Conservation (phyloP, 1,284 basidiomycete genomes). For the Leccinum angustisporum region DNA sequence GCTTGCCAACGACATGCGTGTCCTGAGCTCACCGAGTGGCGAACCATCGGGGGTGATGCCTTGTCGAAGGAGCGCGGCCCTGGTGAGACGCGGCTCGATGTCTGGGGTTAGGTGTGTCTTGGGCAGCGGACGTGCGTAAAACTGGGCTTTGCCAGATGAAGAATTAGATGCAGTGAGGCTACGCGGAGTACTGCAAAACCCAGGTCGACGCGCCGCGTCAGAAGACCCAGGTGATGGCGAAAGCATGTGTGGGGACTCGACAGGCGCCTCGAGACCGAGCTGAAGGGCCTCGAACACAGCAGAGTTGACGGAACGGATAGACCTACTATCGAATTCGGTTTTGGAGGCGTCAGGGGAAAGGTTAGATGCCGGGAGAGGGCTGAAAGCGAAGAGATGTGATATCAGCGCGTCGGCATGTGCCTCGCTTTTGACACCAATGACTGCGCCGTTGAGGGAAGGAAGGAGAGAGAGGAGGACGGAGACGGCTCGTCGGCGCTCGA, state of each 20-base stretch:
- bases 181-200: slow-evolving; percentile 19
- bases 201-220: slow-evolving; percentile 21
- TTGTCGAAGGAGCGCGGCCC: slow-evolving; percentile 73
- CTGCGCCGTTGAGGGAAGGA: slow-evolving; percentile 65
- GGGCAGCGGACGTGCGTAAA: slow-evolving; percentile 74
- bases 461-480: slow-evolving; percentile 75
- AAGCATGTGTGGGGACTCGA: slow-evolving; percentile 43
- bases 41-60: slow-evolving; percentile 43
- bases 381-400: slow-evolving; percentile 70
- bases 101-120: slow-evolving; percentile 58
- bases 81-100: slow-evolving; percentile 76
- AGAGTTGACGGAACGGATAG: slow-evolving; percentile 48
- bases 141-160: slow-evolving; percentile 48
- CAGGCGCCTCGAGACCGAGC: slow-evolving; percentile 39
- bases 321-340: slow-evolving; percentile 37
- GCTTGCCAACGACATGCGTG: slow-evolving; percentile 35
- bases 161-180: slow-evolving; percentile 22
- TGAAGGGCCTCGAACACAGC: slow-evolving; percentile 47
- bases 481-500: slow-evolving; percentile 74
- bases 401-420: slow-evolving; percentile 74
- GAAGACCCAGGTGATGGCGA: slow-evolving; percentile 43
- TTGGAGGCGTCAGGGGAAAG: slow-evolving; percentile 50
- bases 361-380: slow-evolving; percentile 67
- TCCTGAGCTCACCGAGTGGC: slow-evolving; percentile 23
- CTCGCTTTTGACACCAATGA: slow-evolving; percentile 68